Evolutionary conservation across 371 early-diverging fungal genomes (phyloP), one percentile per base, ranked within the genome.

Genomic region (Fennellomyces sp.): DNA sequence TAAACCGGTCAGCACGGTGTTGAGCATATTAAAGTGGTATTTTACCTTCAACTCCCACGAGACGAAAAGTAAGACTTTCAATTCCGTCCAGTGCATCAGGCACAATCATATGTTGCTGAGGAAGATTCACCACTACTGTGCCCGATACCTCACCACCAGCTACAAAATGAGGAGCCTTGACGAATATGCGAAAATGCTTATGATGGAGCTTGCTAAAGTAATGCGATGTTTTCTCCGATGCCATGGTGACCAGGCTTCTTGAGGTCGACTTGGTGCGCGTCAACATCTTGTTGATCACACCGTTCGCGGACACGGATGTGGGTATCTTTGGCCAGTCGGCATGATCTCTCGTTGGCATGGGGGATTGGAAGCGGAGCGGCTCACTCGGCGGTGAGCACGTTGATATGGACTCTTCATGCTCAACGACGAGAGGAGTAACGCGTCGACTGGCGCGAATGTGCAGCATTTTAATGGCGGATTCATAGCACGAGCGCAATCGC

Each of bases 111-210:
- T 39, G 13, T 4, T 45, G 35, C n/a, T 13, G 39, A 27, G 58
- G 58, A 26, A 59, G 39, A 12, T 62, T 39, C 26, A 75, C 47
- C 5, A 65, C 61, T 19, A 73, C 26, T 2, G 64, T 67, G 8
- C 77, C 77, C 10, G 53, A 35, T 0, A 76, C 41, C 13, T 64
- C 38, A 19, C 69, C 69, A 31, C 72, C 72, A 25, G 72, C 70
- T 4, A 73, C 61, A 12, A 55, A 66, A 56, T 66, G 69, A 23
- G 77, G 72, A 26, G 77, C 61, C 58, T 70, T 76, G 29, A 70
- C 39, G 52, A 58, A 73, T 2, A 76, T 64, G 4, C 48, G 45
- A 26, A 60, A 53, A 15, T 56, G 27, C 38, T 65, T 64, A 17
- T 56, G 65, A n/a, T 61, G 41, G 48, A 57, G n/a, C 41, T 62